Conservation (phyloP, 306 rosid species). For the Begonia fuchsioides region DNA sequence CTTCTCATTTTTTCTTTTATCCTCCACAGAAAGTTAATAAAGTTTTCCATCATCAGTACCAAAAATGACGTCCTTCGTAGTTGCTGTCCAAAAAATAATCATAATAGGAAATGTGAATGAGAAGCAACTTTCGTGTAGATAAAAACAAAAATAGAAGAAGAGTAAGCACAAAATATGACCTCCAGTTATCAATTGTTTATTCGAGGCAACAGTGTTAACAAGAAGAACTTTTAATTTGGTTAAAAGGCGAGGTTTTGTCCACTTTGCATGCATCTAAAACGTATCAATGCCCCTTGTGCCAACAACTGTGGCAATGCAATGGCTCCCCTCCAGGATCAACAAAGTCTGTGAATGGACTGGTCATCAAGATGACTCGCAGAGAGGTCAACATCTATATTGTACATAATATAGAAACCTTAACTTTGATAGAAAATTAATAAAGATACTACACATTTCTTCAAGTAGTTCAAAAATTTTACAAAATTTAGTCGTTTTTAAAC, state of each 20-base stretch:
- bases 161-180: conserved; percentile 24
- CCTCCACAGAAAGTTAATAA: conserved; percentile 77
- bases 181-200: conserved; percentile 80
- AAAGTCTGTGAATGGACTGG: conserved; percentile 82
- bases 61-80: conserved; percentile 81
- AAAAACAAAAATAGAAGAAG: conserved; percentile 6
- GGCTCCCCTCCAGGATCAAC: conserved; percentile 98
- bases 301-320: conserved; percentile 67
- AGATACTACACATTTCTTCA: background rate
- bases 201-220: conserved; percentile 92
- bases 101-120: background rate
- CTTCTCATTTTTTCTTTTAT: conserved; percentile 93
- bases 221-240: conserved; percentile 71
- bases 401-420: conserved; percentile 9
- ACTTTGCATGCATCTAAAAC: conserved; percentile 80
- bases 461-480: too few relatives aligned
- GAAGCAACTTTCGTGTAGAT: background rate
- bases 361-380: conserved; percentile 79
- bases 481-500: background rate
- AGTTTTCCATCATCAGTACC: conserved; percentile 85
- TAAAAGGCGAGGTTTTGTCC: conserved; percentile 81
- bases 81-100: conserved; percentile 29
- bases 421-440: background rate
- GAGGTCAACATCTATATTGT: conserved; percentile 65
- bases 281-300: conserved; percentile 80